Evolutionary conservation across 148 eudicot genomes (phyloP).

Genomic region (Spergularia marina): DNA sequence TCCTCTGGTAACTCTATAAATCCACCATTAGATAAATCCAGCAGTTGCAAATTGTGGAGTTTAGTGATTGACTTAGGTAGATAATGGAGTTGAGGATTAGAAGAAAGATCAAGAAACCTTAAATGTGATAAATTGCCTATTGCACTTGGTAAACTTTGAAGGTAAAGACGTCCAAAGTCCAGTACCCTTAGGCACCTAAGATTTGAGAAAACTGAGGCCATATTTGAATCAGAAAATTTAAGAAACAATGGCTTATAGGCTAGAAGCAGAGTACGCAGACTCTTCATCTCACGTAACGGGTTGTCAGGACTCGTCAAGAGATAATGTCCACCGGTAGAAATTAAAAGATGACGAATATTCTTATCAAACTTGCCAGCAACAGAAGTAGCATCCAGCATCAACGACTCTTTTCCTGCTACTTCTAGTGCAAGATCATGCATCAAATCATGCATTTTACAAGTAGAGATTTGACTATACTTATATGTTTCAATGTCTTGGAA

Average conservation of each 20-base stretch:
- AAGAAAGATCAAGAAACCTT: slow-evolving; percentile 37
- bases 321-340: neutral
- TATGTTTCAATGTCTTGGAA: slow-evolving; percentile 27
- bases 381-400: neutral
- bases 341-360: slow-evolving; percentile 23
- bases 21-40: neutral
- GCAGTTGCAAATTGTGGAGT: slow-evolving; percentile 31
- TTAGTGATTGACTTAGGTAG: slow-evolving; percentile 31
- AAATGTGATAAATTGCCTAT: slow-evolving; percentile 31
- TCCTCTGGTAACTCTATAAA: slow-evolving; percentile 19
- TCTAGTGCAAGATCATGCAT: slow-evolving; percentile 43
- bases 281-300: neutral
- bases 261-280: slow-evolving; percentile 21
- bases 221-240: neutral
- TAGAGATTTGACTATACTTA: neutral
- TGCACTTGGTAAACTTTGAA: slow-evolving; percentile 21
- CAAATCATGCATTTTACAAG: slow-evolving; percentile 41
- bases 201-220: neutral
- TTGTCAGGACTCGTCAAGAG: too few relatives aligned
- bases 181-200: slow-evolving; percentile 31
- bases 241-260: neutral
- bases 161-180: slow-evolving; percentile 3
- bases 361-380: neutral
- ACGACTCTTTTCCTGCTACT: slow-evolving; percentile 24
- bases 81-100: neutral